These are phyloP conservation scores for Stipa capillata DNA, from an alignment of 176 grass and related monocot species.

Conservation along the genomic window DNA sequence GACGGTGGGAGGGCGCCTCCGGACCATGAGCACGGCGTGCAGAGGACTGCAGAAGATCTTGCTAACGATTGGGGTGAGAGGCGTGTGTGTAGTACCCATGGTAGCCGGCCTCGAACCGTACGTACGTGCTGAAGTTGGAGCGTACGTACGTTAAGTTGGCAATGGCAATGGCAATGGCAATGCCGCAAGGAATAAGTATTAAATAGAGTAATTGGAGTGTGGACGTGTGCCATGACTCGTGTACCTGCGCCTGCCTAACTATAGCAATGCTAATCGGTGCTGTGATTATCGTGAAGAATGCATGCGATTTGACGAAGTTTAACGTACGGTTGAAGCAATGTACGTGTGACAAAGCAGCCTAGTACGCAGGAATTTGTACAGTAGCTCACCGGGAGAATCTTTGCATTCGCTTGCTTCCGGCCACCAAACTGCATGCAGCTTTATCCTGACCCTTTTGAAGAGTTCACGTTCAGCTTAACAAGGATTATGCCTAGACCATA, in stretches of 20 bases:
- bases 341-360: neutral
- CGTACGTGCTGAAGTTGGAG: slow-evolving; percentile 11
- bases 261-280: neutral
- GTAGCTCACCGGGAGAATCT: slow-evolving; percentile 50
- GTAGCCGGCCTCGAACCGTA: too few relatives aligned
- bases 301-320: slow-evolving; percentile 7
- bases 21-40: slow-evolving; percentile 51
- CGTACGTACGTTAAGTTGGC: too few relatives aligned
- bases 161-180: too few relatives aligned
- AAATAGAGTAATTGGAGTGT: slow-evolving; percentile 45
- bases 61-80: slow-evolving; percentile 61
- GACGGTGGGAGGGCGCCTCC: slow-evolving; percentile 47
- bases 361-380: neutral
- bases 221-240: slow-evolving; percentile 28
- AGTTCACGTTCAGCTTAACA: neutral
- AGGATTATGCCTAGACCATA: slow-evolving; percentile 3
- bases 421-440: slow-evolving; percentile 36
- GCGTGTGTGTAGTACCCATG: slow-evolving; percentile 50
- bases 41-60: slow-evolving; percentile 72
- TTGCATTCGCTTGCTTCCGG: slow-evolving; percentile 62
- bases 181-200: slow-evolving; percentile 20
- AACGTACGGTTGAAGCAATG: slow-evolving; percentile 21
- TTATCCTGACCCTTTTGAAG: slow-evolving; percentile 11
- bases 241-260: slow-evolving; percentile 30
- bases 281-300: slow-evolving; percentile 14